Evolutionary conservation across 2,329 filamentous ascomycete genomes (phyloP), one percentile per base, ranked within the genome.

Genomic region (Penicillium italicum): DNA sequence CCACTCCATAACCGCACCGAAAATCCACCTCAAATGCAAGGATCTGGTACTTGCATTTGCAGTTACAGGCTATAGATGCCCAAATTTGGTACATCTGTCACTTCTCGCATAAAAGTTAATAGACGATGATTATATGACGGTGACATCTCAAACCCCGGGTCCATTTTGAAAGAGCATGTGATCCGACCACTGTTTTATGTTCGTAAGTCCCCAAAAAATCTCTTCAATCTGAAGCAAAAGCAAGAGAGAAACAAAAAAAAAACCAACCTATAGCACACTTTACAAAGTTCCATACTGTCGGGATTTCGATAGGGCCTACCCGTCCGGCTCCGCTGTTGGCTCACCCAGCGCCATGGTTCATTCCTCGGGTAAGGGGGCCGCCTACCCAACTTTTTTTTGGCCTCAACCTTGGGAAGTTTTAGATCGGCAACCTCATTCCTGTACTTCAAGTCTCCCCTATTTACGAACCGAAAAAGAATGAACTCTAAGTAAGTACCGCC

Each of bases 341-440:
- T 61, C 48, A 51, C 68, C 70, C 70, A 70, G 67, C 64, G 62
- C 69, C 69, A 70, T 66, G 70, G 70, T 72, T 72, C 70, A 63
- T 38, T 18, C 46, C 61, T 64, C 66, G 66, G 66, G 68, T 65
- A 62, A 60, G 31, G 24, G 40, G 16, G 14, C 43, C 43, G 20
- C 43, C 43, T 43, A 42, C 28, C 30, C 30, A 34, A n/a, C 28
- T 26, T 50, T 37, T 10, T 5, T 24, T 40, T 16, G 2, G 2
- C 34, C 14, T 37, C 16, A 9, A 34, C 7, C 34, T 11, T 8
- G n/a, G 34, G 34, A 5, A 37, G 34, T 37, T 9, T 37, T 37
- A 6, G 9, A 37, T 37, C 28, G 10, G 11, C 28, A 37, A 28
- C n/a, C 8, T 24, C 38, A 16, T 41, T 24, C 38, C 12, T 36